Evolutionary conservation across 1,284 basidiomycete species (phyloP).

Genomic region (Golubevia sp.): DNA sequence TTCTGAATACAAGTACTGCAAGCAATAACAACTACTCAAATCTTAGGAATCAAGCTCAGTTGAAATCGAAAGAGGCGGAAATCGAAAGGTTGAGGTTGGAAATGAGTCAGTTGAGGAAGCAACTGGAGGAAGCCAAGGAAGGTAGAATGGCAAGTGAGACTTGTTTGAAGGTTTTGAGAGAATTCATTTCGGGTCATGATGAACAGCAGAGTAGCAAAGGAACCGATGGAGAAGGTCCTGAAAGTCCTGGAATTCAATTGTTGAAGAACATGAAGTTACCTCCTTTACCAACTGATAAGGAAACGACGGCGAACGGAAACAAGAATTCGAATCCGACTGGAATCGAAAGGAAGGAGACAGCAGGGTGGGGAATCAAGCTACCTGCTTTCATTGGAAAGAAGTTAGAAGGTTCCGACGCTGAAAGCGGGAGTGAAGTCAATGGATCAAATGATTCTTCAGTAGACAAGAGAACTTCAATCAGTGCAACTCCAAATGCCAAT

Average conservation of each 20-base stretch:
- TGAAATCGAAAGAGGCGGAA: constrained; percentile 42
- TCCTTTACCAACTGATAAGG: constrained; percentile 40
- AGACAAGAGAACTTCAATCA: too few relatives aligned
- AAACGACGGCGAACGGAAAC: constrained; percentile 15
- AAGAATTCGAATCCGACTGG: constrained; percentile 13
- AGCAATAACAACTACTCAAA: too few relatives aligned
- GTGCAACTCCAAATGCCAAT: too few relatives aligned
- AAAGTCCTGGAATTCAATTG: neutral
- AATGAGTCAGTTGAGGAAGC: constrained; percentile 25
- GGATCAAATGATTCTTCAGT: neutral
- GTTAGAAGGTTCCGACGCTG: neutral
- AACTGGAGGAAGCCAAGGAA: constrained; percentile 45
- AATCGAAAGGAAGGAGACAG: neutral
- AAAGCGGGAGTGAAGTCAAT: neutral
- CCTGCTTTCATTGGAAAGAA: neutral
- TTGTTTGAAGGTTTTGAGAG: constrained; percentile 39
- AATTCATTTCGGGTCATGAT: constrained; percentile 11
- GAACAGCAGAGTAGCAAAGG: too few relatives aligned
- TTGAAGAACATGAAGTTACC: constrained; percentile 44
- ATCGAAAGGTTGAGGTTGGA: constrained; percentile 33
- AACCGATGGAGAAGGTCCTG: constrained; percentile 24
- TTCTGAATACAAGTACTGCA: too few relatives aligned
- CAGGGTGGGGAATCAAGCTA: constrained; percentile 20
- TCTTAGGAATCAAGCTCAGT: constrained; percentile 16
- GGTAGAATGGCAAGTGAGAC: constrained; percentile 46